These are phyloP conservation scores for Microthlaspi erraticum DNA, from an alignment of 345 rosid species.

Conservation along the genomic window DNA sequence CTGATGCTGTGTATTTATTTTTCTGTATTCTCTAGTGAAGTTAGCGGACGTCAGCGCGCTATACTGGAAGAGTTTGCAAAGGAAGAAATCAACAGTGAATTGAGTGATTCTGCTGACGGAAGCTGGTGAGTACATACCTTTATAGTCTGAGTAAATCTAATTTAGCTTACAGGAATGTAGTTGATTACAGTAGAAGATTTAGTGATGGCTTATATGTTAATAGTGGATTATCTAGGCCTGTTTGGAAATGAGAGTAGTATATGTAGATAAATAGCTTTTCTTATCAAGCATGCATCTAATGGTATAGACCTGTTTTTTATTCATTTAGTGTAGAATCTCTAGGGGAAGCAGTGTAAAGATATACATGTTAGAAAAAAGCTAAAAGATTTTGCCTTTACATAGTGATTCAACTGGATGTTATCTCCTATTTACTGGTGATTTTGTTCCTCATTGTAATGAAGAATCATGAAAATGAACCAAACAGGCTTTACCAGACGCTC, in stretches of 20 bases:
- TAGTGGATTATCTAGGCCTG: slow-evolving; percentile 14
- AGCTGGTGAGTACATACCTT: slow-evolving; percentile 58
- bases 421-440: slow-evolving; percentile 35
- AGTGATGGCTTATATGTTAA: slow-evolving; percentile 2
- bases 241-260: neutral
- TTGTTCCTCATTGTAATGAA: slow-evolving; percentile 58
- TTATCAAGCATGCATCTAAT: slow-evolving; percentile 8
- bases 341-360: slow-evolving; percentile 10
- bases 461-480: slow-evolving; percentile 73
- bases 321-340: slow-evolving; percentile 6
- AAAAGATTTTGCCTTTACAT: neutral
- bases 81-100: slow-evolving; percentile 77
- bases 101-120: slow-evolving; percentile 48
- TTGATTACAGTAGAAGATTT: slow-evolving; percentile 18
- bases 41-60: slow-evolving; percentile 76
- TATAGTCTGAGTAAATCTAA: slow-evolving; percentile 18
- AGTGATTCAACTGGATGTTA: slow-evolving; percentile 29
- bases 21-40: slow-evolving; percentile 47
- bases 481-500: slow-evolving; percentile 79
- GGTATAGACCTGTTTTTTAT: slow-evolving; percentile 7
- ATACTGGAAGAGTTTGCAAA: slow-evolving; percentile 84
- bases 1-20: slow-evolving; percentile 18
- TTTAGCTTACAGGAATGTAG: slow-evolving; percentile 9
- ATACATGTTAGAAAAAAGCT: neutral
- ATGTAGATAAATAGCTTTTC: slow-evolving; percentile 10